Percentiles rank a stretch among this genome's conserved stretches.
Evolutionary conservation across 139 green algal genomes (phyloP).

Genomic region (Eudorina sp.): DNA sequence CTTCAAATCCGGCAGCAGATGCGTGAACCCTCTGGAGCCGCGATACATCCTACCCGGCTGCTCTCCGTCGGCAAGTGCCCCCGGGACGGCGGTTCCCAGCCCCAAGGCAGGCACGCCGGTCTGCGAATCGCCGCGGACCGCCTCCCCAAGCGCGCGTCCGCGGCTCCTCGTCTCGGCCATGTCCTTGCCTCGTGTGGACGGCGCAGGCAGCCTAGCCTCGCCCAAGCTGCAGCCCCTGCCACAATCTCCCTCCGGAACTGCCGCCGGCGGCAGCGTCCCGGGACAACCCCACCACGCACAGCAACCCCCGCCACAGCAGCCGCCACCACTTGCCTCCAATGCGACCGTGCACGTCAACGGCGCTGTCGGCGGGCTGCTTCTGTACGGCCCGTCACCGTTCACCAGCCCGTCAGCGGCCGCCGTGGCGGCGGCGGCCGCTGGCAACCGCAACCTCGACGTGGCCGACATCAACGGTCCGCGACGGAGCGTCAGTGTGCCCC

Average conservation of each 20-base stretch:
- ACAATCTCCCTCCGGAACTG: not conserved
- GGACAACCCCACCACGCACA: not conserved
- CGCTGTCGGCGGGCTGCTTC: slow-evolving; percentile 36
- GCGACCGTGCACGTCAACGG: not conserved
- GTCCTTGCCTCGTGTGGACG: not conserved
- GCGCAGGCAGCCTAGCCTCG: not conserved
- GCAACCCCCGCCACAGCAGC: not conserved
- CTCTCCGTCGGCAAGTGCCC: not conserved
- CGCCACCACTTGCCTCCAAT: not conserved
- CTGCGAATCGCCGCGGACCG: not conserved
- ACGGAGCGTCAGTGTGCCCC: slow-evolving; percentile 1
- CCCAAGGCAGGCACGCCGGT: not conserved
- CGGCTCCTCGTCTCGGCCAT: slow-evolving; percentile 13
- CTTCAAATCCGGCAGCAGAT: slow-evolving; percentile 16
- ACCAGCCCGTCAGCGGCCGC: not conserved
- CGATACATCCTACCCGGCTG: slow-evolving; percentile 32
- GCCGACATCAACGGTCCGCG: slow-evolving; percentile 34
- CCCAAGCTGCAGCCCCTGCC: not conserved
- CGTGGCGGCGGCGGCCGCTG: not conserved
- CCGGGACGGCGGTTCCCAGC: not conserved
- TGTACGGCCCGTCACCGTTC: slow-evolving; percentile 21
- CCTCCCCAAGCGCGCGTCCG: not conserved
- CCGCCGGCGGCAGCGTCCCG: not conserved
- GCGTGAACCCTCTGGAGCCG: slow-evolving; percentile 33
- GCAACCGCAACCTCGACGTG: slow-evolving; percentile 27